Evolutionary conservation across 2,329 filamentous ascomycete genomes (phyloP).

Genomic region (Cytospora paraplurivora): DNA sequence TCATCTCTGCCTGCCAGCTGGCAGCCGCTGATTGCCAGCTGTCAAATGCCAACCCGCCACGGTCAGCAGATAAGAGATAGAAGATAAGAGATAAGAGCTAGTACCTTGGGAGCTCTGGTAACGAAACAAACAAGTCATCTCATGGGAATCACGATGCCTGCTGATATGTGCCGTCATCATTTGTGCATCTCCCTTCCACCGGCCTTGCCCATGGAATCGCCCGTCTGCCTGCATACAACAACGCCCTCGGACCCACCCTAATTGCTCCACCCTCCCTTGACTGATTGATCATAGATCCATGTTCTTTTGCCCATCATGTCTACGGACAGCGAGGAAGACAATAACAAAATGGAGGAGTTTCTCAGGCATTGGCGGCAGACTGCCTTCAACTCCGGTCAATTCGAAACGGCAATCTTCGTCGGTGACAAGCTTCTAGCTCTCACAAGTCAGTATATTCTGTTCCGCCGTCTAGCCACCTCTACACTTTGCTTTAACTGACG

Average conservation of each 20-base stretch:
- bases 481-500: constrained; percentile 19
- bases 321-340: constrained; percentile 26
- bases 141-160: neutral
- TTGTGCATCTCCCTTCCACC: neutral
- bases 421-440: constrained; percentile 95
- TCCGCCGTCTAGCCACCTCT: constrained; percentile 1
- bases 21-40: neutral
- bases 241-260: constrained; percentile 11
- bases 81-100: constrained; percentile 1
- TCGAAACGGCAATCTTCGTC: constrained; percentile 95
- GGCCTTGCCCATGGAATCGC: neutral
- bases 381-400: constrained; percentile 92
- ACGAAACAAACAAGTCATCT: neutral
- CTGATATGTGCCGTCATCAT: neutral
- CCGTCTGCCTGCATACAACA: constrained; percentile 3
- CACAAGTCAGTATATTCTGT: constrained; percentile 68
- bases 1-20: neutral
- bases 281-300: neutral
- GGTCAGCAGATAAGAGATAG: no score
- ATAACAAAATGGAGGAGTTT: constrained; percentile 77
- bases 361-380: constrained; percentile 94
- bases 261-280: neutral
- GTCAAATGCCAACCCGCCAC: neutral
- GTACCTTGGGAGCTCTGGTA: neutral
- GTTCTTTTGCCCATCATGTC: constrained; percentile 25